phyloP scores from a whole-genome alignment of 139 green algal species.

The Chlorella sp. region DNA sequence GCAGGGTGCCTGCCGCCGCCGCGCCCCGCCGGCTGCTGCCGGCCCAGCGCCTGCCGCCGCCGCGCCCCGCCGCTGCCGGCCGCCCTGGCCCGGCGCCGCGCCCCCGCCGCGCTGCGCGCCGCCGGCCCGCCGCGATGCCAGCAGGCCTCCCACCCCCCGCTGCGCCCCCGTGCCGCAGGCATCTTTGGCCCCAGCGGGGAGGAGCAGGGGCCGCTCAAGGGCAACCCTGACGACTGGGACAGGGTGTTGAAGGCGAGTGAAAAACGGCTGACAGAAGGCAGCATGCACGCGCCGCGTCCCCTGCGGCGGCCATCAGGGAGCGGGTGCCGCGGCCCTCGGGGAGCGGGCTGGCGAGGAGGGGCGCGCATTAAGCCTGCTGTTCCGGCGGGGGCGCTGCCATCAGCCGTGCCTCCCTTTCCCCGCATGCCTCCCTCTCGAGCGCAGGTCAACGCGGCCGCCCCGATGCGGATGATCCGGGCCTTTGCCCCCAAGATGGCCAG shows the following conservation, averaged over 20 bases:
- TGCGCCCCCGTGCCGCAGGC: slow-evolving; percentile 22
- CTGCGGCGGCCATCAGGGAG: too few species aligned
- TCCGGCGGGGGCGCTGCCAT: too few species aligned
- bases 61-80: too few species aligned
- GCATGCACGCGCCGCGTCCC: too few species aligned
- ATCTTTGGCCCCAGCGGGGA: slow-evolving; percentile 20
- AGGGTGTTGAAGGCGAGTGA: slow-evolving; percentile 23
- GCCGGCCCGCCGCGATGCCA: neutral
- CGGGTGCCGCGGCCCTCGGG: too few species aligned
- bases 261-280: too few species aligned
- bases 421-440: too few species aligned
- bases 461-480: slow-evolving; percentile 36
- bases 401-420: too few species aligned
- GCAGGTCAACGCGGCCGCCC: slow-evolving; percentile 27
- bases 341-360: too few species aligned
- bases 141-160: neutral
- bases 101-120: too few species aligned
- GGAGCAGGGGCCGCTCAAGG: slow-evolving; percentile 29
- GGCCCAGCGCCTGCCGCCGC: neutral
- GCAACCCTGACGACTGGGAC: slow-evolving; percentile 41
- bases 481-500: slow-evolving; percentile 34
- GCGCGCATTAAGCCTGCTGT: too few species aligned
- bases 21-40: neutral
- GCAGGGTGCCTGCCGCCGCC: neutral
- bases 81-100: too few species aligned